phyloP scores from a whole-genome alignment of 306 rosid species.

The Vigna nakashimae region DNA sequence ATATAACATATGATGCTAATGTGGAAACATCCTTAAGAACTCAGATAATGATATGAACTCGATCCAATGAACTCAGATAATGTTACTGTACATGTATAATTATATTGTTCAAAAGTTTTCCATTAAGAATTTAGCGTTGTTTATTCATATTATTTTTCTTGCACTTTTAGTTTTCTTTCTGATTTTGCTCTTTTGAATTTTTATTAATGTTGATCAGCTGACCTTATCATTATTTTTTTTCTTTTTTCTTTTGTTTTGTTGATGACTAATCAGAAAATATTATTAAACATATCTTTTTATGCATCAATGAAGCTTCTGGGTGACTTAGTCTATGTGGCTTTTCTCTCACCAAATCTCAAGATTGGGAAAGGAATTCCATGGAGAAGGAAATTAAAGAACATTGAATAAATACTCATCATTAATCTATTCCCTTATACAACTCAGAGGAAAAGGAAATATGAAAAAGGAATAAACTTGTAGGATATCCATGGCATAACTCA shows the following conservation, averaged over 20 bases:
- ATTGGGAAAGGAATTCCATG: neutral
- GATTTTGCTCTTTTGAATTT: neutral
- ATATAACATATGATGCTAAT: too few species aligned
- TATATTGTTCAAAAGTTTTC: neutral
- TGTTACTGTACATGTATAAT: neutral
- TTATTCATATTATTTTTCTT: neutral
- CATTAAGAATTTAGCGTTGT: neutral
- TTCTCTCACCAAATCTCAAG: constrained; percentile 26
- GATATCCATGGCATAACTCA: constrained; percentile 41
- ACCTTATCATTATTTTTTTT: neutral
- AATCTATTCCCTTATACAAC: neutral
- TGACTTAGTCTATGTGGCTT: neutral
- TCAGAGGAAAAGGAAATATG: neutral
- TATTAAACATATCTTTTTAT: neutral
- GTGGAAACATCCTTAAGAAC: too few species aligned
- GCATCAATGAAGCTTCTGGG: neutral
- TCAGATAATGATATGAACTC: too few species aligned
- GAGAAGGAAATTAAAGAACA: neutral
- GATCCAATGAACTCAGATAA: too few species aligned
- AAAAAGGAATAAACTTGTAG: constrained; percentile 8
- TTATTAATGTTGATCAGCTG: neutral
- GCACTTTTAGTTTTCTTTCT: neutral
- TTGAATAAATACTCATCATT: neutral
- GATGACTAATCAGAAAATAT: neutral
- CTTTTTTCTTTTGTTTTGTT: neutral